Conservation (phyloP, 2,329 filamentous ascomycete species). For the Beauveria varroae region DNA sequence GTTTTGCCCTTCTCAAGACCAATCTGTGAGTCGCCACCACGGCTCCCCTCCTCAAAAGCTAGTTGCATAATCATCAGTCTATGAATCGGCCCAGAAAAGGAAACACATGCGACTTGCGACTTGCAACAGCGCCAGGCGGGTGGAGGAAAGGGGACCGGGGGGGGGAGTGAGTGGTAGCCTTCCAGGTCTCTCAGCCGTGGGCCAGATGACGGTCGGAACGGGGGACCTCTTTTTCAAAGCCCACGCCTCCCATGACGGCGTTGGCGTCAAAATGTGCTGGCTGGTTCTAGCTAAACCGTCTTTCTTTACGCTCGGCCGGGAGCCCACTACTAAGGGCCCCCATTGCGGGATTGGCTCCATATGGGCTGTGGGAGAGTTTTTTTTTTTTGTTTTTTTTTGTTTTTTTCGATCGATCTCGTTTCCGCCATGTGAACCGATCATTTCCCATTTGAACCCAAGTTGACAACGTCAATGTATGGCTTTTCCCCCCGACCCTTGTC, state of each 20-base stretch:
- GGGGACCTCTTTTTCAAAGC: not conserved
- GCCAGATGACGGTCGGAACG: not conserved
- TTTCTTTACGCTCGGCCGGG: not conserved
- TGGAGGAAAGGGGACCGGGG: not conserved
- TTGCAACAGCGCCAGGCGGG: not conserved
- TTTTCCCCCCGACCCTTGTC: not conserved
- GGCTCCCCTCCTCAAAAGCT: not conserved
- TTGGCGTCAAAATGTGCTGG: not conserved
- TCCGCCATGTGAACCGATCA: not conserved
- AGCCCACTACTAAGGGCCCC: not conserved
- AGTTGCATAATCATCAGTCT: not conserved
- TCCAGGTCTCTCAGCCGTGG: not conserved
- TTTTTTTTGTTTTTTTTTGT: too few relatives aligned
- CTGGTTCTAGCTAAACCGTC: not conserved
- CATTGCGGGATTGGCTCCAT: not conserved
- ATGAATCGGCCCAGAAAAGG: not conserved
- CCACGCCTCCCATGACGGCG: not conserved
- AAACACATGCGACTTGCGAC: not conserved
- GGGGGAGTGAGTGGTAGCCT: not conserved
- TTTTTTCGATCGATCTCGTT: constrained; percentile 2
- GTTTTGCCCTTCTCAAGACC: not conserved
- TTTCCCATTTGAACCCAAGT: not conserved
- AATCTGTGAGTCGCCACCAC: not conserved
- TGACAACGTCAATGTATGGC: not conserved
- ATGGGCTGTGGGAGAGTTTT: not conserved